Evolutionary conservation across 1,284 basidiomycete species (phyloP), one percentile per base, ranked within the genome.

Genomic region (Gymnopus androsaceus): DNA sequence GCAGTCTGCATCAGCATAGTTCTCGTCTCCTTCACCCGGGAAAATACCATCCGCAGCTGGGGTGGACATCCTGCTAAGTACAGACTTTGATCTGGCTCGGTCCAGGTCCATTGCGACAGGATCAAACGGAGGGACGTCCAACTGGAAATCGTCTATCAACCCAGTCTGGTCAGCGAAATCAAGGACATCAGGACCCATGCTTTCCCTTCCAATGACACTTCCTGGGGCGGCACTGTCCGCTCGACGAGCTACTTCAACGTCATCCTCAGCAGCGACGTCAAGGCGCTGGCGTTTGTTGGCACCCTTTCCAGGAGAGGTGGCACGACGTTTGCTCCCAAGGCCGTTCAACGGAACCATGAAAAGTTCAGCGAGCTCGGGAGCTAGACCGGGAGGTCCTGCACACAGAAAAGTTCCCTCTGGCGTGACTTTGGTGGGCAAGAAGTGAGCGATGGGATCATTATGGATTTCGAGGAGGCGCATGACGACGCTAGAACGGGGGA

Each of bases 381-480:
- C 84, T 25, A 94, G 74, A 2, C 91, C 92, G 11, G 86, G 85
- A 11, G 92, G 92, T 0, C 88, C 94, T 44, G 87, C 90, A 64
- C 83, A 91, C 69, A 94, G 87, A 71, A 87, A 87, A 11, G 84
- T 84, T 15, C 85, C 88, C 42, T 84, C 81, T 7, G 85, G 75
- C 4, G 86, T 88, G 36, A 82, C 75, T 66, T 83, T 88, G 1
- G 85, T 91, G 1, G 94, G 93, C 48, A 95, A 73, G 74, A 96
- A 95, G 68, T 95, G 87, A 3, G 87, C 76, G 2, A 91, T 74
- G 14, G 94, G 94, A 65, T 97, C 92, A 23, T 88, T 84, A 34
- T 90, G 85, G 63, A 96, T 93, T 66, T 91, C 87, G 50, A 91
- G 79, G 8, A 96, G 78, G 21, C 88, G 87, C 80, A 94, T 87